Evolutionary conservation across 2,329 filamentous ascomycete species (phyloP).

Genomic region (Pestalotiopsis sp.): DNA sequence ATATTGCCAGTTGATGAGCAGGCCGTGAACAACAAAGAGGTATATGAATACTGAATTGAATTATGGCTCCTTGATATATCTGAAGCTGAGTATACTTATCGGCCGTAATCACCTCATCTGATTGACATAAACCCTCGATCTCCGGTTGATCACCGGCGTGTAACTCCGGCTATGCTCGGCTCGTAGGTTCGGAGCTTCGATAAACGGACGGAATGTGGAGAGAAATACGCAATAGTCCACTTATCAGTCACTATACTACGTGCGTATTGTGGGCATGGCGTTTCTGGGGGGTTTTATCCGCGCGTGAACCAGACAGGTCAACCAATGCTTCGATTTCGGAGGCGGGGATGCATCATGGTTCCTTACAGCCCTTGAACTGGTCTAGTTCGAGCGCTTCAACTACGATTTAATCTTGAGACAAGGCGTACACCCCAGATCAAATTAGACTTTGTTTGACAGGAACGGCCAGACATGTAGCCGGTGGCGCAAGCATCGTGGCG

Average conservation of each 20-base stretch:
- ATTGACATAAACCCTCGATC: neutral
- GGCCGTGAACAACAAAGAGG: neutral
- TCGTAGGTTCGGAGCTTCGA: neutral
- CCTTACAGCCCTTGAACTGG: no score
- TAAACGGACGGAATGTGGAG: neutral
- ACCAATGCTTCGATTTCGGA: no score
- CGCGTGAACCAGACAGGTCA: no score
- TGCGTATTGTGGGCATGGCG: neutral
- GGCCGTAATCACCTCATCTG: neutral
- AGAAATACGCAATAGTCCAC: neutral
- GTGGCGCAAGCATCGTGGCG: no score
- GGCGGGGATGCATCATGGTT: no score
- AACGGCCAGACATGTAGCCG: no score
- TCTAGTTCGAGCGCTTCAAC: no score
- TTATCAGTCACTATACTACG: neutral
- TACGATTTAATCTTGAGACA: no score
- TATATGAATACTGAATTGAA: no score
- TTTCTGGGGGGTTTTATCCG: neutral
- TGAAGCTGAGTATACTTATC: neutral
- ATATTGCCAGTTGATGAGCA: neutral
- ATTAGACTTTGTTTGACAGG: no score
- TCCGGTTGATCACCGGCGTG: neutral
- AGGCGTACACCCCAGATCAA: no score
- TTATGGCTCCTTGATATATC: neutral
- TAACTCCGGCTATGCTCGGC: neutral